phyloP scores from a whole-genome alignment of 768 basidiomycete genomes.

The Leucocoprinus sp. region DNA sequence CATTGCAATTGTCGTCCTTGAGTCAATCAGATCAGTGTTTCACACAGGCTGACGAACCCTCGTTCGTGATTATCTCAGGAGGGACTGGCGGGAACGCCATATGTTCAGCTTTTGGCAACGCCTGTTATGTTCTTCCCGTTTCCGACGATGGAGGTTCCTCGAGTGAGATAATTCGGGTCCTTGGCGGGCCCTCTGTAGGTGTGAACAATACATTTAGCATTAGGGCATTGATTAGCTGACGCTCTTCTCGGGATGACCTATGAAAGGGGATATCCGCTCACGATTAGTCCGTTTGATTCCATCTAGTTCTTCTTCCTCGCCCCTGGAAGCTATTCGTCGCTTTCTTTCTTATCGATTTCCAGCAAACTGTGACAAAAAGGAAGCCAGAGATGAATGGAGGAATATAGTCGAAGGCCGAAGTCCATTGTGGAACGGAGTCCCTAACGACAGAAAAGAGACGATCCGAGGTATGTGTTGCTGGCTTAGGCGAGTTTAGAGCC shows the following conservation, averaged over 20 bases:
- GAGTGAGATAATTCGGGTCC: constrained; percentile 86
- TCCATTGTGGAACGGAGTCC: constrained; percentile 75
- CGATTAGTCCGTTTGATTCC: constrained; percentile 86
- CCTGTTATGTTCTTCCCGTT: constrained; percentile 83
- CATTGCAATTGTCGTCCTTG: not conserved
- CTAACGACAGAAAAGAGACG: constrained; percentile 83
- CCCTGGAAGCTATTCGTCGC: constrained; percentile 63
- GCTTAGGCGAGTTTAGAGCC: not conserved
- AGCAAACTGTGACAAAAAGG: constrained; percentile 52
- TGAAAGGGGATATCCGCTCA: constrained; percentile 78
- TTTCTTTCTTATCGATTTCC: constrained; percentile 80
- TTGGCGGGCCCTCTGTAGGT: constrained; percentile 85
- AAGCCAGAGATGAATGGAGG: constrained; percentile 86
- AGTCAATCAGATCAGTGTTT: not conserved
- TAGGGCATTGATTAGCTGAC: not conserved
- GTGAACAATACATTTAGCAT: constrained; percentile 9
- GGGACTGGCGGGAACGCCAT: constrained; percentile 94
- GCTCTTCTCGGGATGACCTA: not conserved
- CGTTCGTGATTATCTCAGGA: constrained; percentile 77
- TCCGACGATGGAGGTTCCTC: constrained; percentile 96
- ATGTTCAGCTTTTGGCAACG: constrained; percentile 71
- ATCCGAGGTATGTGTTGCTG: constrained; percentile 57
- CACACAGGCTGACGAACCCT: constrained; percentile 19
- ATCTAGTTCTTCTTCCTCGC: constrained; percentile 44
- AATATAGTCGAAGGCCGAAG: constrained; percentile 87